phyloP scores from a whole-genome alignment of 2,329 filamentous ascomycete genomes.

The Hypoxylon rubiginosum region DNA sequence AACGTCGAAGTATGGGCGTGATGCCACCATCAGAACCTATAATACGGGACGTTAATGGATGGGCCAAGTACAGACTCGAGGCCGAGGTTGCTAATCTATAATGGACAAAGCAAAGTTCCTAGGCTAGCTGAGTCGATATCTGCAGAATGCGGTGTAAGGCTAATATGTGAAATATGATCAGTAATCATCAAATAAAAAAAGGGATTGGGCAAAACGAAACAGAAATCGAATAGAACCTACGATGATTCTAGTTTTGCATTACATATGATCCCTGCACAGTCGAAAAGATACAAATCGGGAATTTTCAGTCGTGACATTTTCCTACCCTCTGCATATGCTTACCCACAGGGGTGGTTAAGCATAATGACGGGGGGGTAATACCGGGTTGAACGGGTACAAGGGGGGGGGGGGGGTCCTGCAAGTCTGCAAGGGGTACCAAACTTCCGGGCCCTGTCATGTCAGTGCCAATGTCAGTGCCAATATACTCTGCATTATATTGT shows the following conservation, averaged over 20 bases:
- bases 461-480: neutral
- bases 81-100: slow-evolving; percentile 24
- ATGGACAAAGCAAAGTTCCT: slow-evolving; percentile 9
- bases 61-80: slow-evolving; percentile 14
- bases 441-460: slow-evolving; percentile 16
- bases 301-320: slow-evolving; percentile 8
- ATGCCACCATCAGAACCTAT: slow-evolving; percentile 1
- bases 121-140: neutral
- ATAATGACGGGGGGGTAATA: neutral
- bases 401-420: slow-evolving; percentile 11
- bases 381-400: slow-evolving; percentile 1
- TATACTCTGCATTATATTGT: neutral
- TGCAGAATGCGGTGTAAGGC: slow-evolving; percentile 23
- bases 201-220: slow-evolving; percentile 2
- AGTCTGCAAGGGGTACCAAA: slow-evolving; percentile 33
- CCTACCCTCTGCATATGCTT: slow-evolving; percentile 4
- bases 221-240: neutral
- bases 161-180: slow-evolving; percentile 31
- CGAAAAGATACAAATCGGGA: slow-evolving; percentile 9
- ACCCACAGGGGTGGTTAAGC: slow-evolving; percentile 16
- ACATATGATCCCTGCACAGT: slow-evolving; percentile 12
- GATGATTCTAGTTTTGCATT: slow-evolving; percentile 7
- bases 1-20: slow-evolving; percentile 1
- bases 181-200: slow-evolving; percentile 36
- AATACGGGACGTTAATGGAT: slow-evolving; percentile 16